Percentiles rank a stretch among this genome's conserved stretches.
These are phyloP conservation scores for Globisporangium mamillatum DNA, from an alignment of 352 stramenopile species.

Conservation along the genomic window DNA sequence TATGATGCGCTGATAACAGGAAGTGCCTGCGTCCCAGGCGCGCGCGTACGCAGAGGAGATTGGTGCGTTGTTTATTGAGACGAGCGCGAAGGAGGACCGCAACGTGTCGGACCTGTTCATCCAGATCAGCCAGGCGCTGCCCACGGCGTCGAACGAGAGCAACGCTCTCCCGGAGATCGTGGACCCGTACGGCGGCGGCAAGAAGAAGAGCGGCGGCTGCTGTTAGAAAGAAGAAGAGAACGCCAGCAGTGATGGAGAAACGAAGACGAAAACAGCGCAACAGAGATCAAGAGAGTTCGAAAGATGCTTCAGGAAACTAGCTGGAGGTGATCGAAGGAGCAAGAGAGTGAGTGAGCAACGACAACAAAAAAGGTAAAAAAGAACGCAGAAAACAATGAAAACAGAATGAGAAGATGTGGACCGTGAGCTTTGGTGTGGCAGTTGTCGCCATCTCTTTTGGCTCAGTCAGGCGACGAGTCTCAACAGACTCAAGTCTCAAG, in stretches of 20 bases:
- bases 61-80: conserved; percentile 92
- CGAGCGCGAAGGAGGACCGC: conserved; percentile 92
- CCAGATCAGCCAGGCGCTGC: conserved; percentile 83
- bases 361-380: not conserved
- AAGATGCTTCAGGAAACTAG: too few relatives aligned
- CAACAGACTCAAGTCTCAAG: too few relatives aligned
- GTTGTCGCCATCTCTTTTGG: too few relatives aligned
- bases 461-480: too few relatives aligned
- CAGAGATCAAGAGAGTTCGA: not conserved
- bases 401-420: too few relatives aligned
- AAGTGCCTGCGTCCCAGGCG: conserved; percentile 84
- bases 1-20: conserved; percentile 25
- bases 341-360: too few relatives aligned
- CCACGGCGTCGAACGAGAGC: conserved; percentile 65
- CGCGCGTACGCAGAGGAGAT: conserved; percentile 92
- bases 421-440: too few relatives aligned
- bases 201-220: conserved; percentile 83
- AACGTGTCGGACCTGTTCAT: conserved; percentile 95
- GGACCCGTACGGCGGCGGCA: conserved; percentile 77
- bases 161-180: conserved; percentile 85
- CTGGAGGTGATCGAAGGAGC: not conserved
- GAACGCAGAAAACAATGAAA: too few relatives aligned
- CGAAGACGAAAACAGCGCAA: conserved; percentile 2
- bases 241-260: not conserved
- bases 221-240: conserved; percentile 36